Evolutionary conservation across 371 early-diverging fungal species (phyloP).

Genomic region (Lichtheimia ornata): DNA sequence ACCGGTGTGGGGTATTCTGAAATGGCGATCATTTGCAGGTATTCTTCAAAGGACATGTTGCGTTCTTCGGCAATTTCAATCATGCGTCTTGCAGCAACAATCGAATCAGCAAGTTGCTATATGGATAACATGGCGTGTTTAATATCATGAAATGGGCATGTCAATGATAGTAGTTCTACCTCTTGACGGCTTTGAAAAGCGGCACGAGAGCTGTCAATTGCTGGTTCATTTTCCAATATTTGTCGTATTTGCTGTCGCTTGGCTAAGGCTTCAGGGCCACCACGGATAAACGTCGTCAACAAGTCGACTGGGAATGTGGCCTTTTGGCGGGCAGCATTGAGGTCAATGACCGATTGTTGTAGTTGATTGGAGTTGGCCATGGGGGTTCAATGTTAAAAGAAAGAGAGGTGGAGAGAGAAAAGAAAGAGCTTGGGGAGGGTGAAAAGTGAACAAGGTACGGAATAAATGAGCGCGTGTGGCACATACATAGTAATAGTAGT

Average conservation of each 20-base stretch:
- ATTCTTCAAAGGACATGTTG: constrained; percentile 28
- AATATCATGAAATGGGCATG: neutral
- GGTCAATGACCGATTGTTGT: constrained; percentile 40
- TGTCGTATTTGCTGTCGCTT: constrained; percentile 32
- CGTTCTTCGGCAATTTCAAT: constrained; percentile 48
- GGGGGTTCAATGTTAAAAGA: neutral
- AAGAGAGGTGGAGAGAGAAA: neutral
- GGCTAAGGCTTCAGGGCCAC: constrained; percentile 31
- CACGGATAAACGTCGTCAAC: constrained; percentile 42
- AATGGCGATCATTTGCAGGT: constrained; percentile 24
- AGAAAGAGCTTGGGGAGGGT: too few relatives aligned
- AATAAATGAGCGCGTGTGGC: too few relatives aligned
- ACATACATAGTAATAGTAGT: too few relatives aligned
- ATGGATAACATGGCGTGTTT: neutral
- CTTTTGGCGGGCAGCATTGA: constrained; percentile 50
- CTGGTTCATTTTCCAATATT: constrained; percentile 47
- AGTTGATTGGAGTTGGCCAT: constrained; percentile 20
- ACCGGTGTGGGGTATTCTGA: constrained; percentile 50
- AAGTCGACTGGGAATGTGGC: constrained; percentile 40
- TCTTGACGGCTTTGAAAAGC: constrained; percentile 42
- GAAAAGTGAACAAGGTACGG: too few relatives aligned
- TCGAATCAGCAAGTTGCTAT: constrained; percentile 37
- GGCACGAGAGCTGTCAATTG: constrained; percentile 33
- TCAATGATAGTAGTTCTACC: constrained; percentile 20
- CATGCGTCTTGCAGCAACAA: constrained; percentile 29